phyloP scores from a whole-genome alignment of 169 alveolate species.

The Plasmodium vinckei region DNA sequence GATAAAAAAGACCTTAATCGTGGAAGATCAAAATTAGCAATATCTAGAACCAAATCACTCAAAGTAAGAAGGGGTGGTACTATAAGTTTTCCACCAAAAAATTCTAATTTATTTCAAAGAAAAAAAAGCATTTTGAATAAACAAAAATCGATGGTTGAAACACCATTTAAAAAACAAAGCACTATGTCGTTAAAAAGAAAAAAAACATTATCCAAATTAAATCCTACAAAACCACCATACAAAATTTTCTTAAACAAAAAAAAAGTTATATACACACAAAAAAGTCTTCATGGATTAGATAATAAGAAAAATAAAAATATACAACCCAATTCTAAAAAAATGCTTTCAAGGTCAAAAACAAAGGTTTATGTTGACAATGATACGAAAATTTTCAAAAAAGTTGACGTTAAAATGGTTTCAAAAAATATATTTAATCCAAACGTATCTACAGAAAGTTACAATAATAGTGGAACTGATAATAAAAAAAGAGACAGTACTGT shows the following conservation, averaged over 20 bases:
- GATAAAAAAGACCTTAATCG: slow-evolving; percentile 30
- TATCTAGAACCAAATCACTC: slow-evolving; percentile 44
- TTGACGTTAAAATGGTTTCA: slow-evolving; percentile 58
- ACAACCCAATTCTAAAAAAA: neutral
- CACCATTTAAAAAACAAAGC: slow-evolving; percentile 58
- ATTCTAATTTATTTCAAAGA: slow-evolving; percentile 19
- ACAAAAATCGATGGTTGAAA: slow-evolving; percentile 40
- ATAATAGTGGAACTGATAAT: neutral
- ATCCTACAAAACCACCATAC: slow-evolving; percentile 37
- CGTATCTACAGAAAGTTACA: slow-evolving; percentile 21
- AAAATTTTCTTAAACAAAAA: slow-evolving; percentile 46
- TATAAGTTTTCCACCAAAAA: slow-evolving; percentile 45
- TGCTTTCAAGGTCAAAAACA: slow-evolving; percentile 53
- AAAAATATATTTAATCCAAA: slow-evolving; percentile 38
- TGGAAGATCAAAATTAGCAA: slow-evolving; percentile 17
- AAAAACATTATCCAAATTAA: slow-evolving; percentile 44
- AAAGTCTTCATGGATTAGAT: slow-evolving; percentile 4
- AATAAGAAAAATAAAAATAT: slow-evolving; percentile 30
- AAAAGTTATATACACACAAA: slow-evolving; percentile 31
- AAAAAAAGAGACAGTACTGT: neutral
- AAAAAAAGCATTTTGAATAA: slow-evolving; percentile 37
- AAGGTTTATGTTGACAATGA: slow-evolving; percentile 61
- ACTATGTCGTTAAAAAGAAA: slow-evolving; percentile 33
- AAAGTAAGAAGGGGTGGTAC: slow-evolving; percentile 31
- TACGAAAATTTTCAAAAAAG: slow-evolving; percentile 56